Evolutionary conservation across 1,284 basidiomycete species (phyloP).

Genomic region (Coniferiporia sulphurascens): DNA sequence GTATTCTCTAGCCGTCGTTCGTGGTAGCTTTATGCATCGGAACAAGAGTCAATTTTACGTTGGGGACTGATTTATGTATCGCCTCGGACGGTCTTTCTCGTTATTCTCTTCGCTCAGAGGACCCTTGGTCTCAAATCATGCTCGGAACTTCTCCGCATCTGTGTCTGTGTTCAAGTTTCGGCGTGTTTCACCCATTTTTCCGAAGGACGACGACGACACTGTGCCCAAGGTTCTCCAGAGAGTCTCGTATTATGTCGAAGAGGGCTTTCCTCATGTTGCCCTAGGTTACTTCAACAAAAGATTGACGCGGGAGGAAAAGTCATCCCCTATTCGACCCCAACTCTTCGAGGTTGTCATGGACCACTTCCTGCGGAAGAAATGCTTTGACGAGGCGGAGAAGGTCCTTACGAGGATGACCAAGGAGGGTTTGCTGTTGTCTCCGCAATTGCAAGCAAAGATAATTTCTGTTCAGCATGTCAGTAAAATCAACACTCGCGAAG

Average conservation of each 20-base stretch:
- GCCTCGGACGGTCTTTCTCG: neutral
- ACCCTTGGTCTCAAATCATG: neutral
- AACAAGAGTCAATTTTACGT: neutral
- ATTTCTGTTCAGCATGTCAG: neutral
- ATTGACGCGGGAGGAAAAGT: neutral
- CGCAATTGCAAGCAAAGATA: slow-evolving; percentile 1
- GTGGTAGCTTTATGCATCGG: neutral
- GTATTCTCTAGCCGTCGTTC: neutral
- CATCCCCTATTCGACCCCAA: neutral
- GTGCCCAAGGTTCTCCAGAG: neutral
- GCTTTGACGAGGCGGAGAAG: slow-evolving; percentile 3
- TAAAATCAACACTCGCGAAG: neutral
- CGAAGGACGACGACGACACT: neutral
- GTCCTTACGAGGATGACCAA: neutral
- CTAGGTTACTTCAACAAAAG: neutral
- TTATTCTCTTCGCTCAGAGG: neutral
- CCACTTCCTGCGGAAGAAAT: slow-evolving; percentile 4
- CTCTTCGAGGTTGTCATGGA: slow-evolving; percentile 5
- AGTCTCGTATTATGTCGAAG: neutral
- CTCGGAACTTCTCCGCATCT: neutral
- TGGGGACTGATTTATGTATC: neutral
- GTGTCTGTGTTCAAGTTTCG: neutral
- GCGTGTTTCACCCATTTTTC: neutral
- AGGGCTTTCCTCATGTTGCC: neutral
- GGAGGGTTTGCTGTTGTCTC: neutral